Evolutionary conservation across 345 rosid species (phyloP), one percentile per base, ranked within the genome.

Genomic region (Syzygium aqueum): DNA sequence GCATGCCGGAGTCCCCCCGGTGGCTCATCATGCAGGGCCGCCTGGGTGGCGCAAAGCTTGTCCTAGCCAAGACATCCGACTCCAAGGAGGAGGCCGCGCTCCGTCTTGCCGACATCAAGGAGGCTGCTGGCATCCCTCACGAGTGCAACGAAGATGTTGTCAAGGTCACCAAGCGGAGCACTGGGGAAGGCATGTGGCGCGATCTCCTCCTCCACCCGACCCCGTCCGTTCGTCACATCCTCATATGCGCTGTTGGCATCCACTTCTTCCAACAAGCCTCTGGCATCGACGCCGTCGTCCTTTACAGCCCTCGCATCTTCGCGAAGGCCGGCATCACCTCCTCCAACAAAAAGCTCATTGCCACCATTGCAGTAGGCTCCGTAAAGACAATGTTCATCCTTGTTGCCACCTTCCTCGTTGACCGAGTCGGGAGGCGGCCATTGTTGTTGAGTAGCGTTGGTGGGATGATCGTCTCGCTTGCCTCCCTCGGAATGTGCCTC

Each of bases 21-120:
- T 97, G 99, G 99, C 92, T 97, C 23, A 95, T 97, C 63, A 92
- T 97, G 93, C 99, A 97, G 87, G 99, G 99, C 51, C 92, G 96
- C 53, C 94, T 97, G 10, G 96, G 95, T 0, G 99, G 95, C 0
- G 99, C 99, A 49, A 94, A 90, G 90, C 87, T 59, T 84, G 99
- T 97, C 40, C 97, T 97, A 9, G 90, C 92, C 85, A 96, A 28
- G 89, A 96, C 99, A 83, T 97, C 99, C 17, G 98, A 95, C 82
- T 87, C 92, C 51, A 88, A 88, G 33, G 91, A 95, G 82, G 99
- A 96, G 89, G 87, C 99, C 7, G 57, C 87, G 50, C 90, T 91
- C 7, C 90, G 99, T 22, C 94, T 97, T 1, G 90, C 91, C 37
- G 99, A 97, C 13, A 97, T 97, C 85, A 97, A 97, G 89, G 91